Percentiles rank a stretch among this genome's conserved stretches.
Evolutionary conservation across 257 asterid genomes (phyloP).

Genomic region (Capsicum pubescens): DNA sequence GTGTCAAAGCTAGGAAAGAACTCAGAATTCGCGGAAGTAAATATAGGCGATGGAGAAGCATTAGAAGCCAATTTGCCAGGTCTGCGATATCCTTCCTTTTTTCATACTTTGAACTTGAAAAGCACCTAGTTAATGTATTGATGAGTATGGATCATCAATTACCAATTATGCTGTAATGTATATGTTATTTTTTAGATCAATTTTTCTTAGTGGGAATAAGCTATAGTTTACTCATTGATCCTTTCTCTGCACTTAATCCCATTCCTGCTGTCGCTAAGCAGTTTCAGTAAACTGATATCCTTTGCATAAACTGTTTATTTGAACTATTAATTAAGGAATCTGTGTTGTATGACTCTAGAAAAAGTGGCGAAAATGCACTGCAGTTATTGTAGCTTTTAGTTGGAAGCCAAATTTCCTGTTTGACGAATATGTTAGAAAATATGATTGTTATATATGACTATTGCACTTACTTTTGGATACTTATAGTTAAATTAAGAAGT

Average conservation of each 20-base stretch:
- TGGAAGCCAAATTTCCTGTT: background rate
- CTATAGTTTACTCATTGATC: background rate
- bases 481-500: background rate
- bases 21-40: conserved; percentile 68
- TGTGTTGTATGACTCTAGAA: background rate
- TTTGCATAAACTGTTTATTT: background rate
- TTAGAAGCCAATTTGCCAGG: conserved; percentile 58
- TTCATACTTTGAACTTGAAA: background rate
- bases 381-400: background rate
- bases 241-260: background rate
- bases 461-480: background rate
- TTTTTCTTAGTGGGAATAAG: background rate
- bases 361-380: background rate
- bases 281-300: background rate
- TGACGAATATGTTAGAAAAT: background rate
- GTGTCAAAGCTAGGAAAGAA: conserved; percentile 65
- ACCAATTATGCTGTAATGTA: background rate
- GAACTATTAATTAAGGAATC: background rate
- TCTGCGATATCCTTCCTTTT: conserved; percentile 22
- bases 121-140: background rate
- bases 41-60: conserved; percentile 60
- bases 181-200: background rate
- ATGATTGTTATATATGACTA: background rate
- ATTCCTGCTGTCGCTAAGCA: background rate
- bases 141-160: background rate